phyloP scores from a whole-genome alignment of 2,329 filamentous ascomycete genomes.

The Neospermospora avenae region DNA sequence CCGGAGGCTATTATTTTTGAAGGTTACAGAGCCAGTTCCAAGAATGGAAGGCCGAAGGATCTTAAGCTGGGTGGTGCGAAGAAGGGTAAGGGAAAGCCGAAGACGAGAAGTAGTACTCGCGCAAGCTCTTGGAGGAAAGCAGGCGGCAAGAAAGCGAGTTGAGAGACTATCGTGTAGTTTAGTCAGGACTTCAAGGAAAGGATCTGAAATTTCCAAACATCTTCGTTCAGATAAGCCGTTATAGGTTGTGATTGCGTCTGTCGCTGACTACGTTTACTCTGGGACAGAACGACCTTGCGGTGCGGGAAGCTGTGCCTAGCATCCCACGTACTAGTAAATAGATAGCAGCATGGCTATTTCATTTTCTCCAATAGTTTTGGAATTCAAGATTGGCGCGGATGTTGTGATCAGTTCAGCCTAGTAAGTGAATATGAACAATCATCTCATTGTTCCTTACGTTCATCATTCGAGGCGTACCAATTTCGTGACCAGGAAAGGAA shows the following conservation, averaged over 20 bases:
- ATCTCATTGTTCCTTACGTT: no score
- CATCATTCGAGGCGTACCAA: no score
- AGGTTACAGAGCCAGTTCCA: slow-evolving; percentile 68
- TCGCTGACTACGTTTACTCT: neutral
- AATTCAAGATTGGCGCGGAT: no score
- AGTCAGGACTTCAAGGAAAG: neutral
- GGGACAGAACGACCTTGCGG: neutral
- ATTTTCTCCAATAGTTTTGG: no score
- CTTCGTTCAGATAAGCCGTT: neutral
- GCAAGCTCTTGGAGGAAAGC: slow-evolving; percentile 39
- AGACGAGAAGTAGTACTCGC: slow-evolving; percentile 35
- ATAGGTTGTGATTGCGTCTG: neutral
- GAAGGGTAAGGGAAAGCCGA: slow-evolving; percentile 45
- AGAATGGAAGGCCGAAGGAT: slow-evolving; percentile 61
- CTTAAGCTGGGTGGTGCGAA: slow-evolving; percentile 57
- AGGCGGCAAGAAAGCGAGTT: slow-evolving; percentile 37
- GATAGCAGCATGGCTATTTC: no score
- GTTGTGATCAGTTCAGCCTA: no score
- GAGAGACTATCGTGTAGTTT: neutral
- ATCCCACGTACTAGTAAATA: no score
- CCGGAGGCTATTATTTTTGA: slow-evolving; percentile 78
- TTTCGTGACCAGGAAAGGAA: no score
- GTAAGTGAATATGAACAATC: no score
- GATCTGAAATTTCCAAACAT: neutral
- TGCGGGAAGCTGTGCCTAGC: no score